Conservation (phyloP, 1,284 basidiomycete genomes). For the Ganoderma meredithae region DNA sequence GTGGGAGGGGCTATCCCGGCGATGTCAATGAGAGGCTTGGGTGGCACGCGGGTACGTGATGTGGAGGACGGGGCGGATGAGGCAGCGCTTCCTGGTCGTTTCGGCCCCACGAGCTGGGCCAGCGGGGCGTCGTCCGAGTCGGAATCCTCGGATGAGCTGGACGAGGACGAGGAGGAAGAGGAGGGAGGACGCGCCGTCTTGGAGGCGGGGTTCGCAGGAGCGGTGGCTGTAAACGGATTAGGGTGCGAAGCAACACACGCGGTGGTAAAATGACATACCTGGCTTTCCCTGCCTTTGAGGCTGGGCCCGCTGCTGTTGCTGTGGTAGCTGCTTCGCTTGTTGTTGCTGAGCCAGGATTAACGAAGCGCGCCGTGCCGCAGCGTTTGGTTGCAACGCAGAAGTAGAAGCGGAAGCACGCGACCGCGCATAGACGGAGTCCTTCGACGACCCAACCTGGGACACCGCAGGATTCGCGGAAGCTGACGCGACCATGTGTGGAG, state of each 20-base stretch:
- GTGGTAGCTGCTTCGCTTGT: conserved; percentile 13
- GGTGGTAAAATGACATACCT: conserved; percentile 21
- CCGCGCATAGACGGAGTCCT: conserved; percentile 32
- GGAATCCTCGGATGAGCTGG: conserved; percentile 28
- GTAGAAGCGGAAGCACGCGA: conserved; percentile 46
- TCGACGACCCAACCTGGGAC: conserved; percentile 15
- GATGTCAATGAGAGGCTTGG: conserved; percentile 61
- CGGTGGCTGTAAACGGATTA: conserved; percentile 3
- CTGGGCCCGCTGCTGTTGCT: conserved; percentile 16
- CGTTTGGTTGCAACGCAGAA: conserved; percentile 48
- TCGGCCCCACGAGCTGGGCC: conserved; percentile 47
- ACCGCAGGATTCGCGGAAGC: conserved; percentile 26
- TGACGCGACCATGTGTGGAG: conserved; percentile 33
- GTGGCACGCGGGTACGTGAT: conserved; percentile 42
- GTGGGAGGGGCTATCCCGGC: conserved; percentile 36
- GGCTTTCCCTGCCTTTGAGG: conserved; percentile 15
- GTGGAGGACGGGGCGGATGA: conserved; percentile 47
- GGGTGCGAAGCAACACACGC: neutral
- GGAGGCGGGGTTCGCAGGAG: conserved; percentile 14
- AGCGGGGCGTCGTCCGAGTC: conserved; percentile 52
- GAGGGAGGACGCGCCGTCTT: conserved; percentile 25
- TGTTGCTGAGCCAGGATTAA: conserved; percentile 36
- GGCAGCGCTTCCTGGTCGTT: conserved; percentile 52
- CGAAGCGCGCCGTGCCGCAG: conserved; percentile 48
- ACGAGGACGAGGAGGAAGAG: conserved; percentile 27